These are phyloP conservation scores for Phytophthora europaea DNA, from an alignment of 352 stramenopile genomes.

Conservation along the genomic window DNA sequence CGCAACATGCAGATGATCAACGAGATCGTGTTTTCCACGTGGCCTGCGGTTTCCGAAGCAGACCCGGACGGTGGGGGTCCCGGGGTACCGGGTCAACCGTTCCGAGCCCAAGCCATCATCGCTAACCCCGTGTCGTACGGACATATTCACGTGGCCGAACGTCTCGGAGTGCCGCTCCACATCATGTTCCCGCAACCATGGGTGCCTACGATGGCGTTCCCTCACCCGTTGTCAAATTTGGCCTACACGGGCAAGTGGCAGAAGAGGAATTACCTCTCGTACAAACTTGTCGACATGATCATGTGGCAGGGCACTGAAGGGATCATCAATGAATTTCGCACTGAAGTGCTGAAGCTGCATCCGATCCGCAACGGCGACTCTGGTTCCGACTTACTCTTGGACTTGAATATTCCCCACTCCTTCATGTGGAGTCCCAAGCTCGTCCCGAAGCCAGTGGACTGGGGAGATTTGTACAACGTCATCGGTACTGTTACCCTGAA, in stretches of 20 bases:
- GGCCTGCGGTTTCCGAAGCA: constrained; percentile 79
- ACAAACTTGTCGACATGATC: constrained; percentile 62
- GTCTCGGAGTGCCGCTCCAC: constrained; percentile 93
- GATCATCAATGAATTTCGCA: constrained; percentile 71
- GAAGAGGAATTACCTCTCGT: constrained; percentile 59
- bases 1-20: constrained; percentile 13
- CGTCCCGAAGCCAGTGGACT: constrained; percentile 68
- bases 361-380: constrained; percentile 50
- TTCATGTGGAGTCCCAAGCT: constrained; percentile 74
- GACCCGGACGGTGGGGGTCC: constrained; percentile 73
- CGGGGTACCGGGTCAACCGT: constrained; percentile 54
- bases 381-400: constrained; percentile 47
- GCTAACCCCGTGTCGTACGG: constrained; percentile 93
- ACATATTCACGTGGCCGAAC: constrained; percentile 93
- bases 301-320: constrained; percentile 63
- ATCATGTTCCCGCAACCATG: constrained; percentile 95
- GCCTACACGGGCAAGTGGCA: constrained; percentile 69
- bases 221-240: constrained; percentile 89
- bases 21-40: constrained; percentile 41
- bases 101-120: constrained; percentile 94
- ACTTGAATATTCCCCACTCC: constrained; percentile 65
- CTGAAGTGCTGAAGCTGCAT: constrained; percentile 56
- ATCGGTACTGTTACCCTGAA: constrained; percentile 61
- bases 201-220: constrained; percentile 86
- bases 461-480: constrained; percentile 59